Percentiles rank a stretch among this genome's conserved stretches.
Conservation (phyloP, 768 basidiomycete genomes). For the Ramaria rubella region DNA sequence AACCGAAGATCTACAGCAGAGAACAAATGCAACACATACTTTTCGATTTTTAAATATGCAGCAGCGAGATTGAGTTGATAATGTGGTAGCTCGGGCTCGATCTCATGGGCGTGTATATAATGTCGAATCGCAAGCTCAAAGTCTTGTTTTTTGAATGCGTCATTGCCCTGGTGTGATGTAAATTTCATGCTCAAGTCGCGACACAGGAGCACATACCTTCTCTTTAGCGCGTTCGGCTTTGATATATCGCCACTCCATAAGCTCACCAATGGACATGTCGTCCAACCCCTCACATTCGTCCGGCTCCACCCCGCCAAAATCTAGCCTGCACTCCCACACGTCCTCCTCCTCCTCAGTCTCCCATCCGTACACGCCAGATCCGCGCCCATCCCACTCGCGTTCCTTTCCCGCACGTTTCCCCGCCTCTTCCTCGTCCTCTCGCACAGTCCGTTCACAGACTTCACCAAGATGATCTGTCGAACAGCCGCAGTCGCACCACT, state of each 20-base stretch:
- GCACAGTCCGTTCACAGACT: slow-evolving; percentile 66
- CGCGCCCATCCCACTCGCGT: slow-evolving; percentile 72
- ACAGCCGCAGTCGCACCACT: slow-evolving; percentile 80
- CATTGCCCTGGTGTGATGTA: slow-evolving; percentile 47
- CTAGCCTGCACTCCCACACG: slow-evolving; percentile 65
- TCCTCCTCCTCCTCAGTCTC: slow-evolving; percentile 72
- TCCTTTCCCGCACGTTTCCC: slow-evolving; percentile 57
- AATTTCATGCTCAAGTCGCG: slow-evolving; percentile 7
- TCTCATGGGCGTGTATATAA: slow-evolving; percentile 54
- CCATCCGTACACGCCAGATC: slow-evolving; percentile 62
- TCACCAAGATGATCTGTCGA: slow-evolving; percentile 73
- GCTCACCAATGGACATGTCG: slow-evolving; percentile 64
- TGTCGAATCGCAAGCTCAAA: slow-evolving; percentile 47
- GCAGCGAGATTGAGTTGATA: slow-evolving; percentile 75
- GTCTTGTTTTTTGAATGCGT: slow-evolving; percentile 58
- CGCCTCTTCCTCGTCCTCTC: slow-evolving; percentile 61
- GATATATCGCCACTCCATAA: slow-evolving; percentile 70
- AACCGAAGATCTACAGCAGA: neutral
- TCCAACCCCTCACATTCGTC: slow-evolving; percentile 40
- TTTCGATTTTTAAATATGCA: slow-evolving; percentile 61
- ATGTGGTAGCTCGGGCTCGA: slow-evolving; percentile 67
- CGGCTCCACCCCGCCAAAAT: slow-evolving; percentile 51
- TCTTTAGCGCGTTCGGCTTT: slow-evolving; percentile 69
- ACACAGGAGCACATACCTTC: slow-evolving; percentile 33
- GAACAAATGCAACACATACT: slow-evolving; percentile 37